Percentiles rank a stretch among this genome's conserved stretches.
These are phyloP conservation scores for Solanum gracilifrons DNA, from an alignment of 257 asterid species.

Conservation along the genomic window DNA sequence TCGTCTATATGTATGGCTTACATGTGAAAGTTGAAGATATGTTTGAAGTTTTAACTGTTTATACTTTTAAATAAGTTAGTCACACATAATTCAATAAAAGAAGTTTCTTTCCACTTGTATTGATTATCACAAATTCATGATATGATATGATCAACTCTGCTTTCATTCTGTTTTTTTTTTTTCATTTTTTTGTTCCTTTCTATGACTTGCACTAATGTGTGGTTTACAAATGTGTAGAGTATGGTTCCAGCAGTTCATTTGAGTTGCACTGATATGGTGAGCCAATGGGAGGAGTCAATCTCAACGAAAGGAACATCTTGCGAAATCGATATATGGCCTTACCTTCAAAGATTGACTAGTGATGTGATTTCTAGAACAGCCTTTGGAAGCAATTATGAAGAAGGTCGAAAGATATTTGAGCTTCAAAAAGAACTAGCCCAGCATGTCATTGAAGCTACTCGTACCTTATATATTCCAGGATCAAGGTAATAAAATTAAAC, in stretches of 20 bases:
- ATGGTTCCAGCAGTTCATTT: slow-evolving; percentile 31
- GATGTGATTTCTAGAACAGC: slow-evolving; percentile 42
- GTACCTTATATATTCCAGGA: slow-evolving; percentile 26
- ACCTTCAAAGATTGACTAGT: slow-evolving; percentile 12
- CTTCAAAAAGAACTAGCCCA: slow-evolving; percentile 31
- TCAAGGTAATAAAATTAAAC: slow-evolving; percentile 14
- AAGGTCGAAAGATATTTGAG: slow-evolving; percentile 40
- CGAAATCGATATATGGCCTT: slow-evolving; percentile 41
- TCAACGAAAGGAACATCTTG: slow-evolving; percentile 4
- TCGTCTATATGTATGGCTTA: neutral
- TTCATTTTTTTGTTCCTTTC: neutral
- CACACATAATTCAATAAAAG: neutral
- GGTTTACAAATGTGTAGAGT: slow-evolving; percentile 6
- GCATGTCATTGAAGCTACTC: neutral
- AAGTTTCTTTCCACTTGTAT: neutral
- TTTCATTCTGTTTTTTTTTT: neutral
- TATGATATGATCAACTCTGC: neutral
- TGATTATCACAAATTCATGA: neutral
- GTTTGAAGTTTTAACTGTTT: neutral
- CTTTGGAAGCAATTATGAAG: slow-evolving; percentile 41
- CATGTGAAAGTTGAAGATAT: neutral
- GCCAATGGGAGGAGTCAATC: slow-evolving; percentile 21
- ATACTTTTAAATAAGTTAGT: neutral
- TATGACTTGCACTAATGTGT: neutral
- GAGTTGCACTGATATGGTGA: slow-evolving; percentile 26